Conservation (phyloP, 2,329 filamentous ascomycete species). For the Colletotrichum sp. region DNA sequence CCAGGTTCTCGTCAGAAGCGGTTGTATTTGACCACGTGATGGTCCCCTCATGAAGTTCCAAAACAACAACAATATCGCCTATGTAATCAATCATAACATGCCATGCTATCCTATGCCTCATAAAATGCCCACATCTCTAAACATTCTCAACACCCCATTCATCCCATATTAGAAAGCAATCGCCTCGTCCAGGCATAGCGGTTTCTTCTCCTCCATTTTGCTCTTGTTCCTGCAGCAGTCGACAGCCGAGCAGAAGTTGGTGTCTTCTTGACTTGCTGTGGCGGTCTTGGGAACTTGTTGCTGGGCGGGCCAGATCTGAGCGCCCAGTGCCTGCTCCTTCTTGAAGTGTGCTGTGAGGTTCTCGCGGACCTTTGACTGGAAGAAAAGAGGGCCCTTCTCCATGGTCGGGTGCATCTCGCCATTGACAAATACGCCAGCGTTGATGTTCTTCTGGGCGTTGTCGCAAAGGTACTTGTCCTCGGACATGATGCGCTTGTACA, state of each 20-base stretch:
- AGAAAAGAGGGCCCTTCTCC: conserved; percentile 63
- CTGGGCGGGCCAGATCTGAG: conserved; percentile 58
- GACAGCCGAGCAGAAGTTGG: conserved; percentile 37
- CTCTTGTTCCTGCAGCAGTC: conserved; percentile 30
- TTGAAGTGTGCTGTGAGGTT: conserved; percentile 50
- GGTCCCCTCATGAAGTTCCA: background rate
- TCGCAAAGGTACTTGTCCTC: conserved; percentile 69
- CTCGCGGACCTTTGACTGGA: conserved; percentile 56
- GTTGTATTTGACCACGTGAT: background rate
- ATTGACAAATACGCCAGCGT: conserved; percentile 64
- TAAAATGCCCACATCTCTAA: background rate
- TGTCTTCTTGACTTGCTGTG: conserved; percentile 27
- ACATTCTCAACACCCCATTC: background rate
- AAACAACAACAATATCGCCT: conserved; percentile 8
- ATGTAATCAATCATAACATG: background rate
- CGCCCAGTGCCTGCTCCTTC: conserved; percentile 45
- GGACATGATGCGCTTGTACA: conserved; percentile 67
- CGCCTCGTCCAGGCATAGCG: conserved; percentile 20
- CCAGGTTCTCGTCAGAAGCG: background rate
- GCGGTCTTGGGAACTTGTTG: conserved; percentile 34
- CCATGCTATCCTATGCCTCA: background rate
- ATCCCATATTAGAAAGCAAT: conserved; percentile 23
- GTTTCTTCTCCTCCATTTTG: conserved; percentile 15
- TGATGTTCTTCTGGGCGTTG: conserved; percentile 63
- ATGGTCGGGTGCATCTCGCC: conserved; percentile 65